Conservation (phyloP, 176 grass and related monocot genomes). For the Cocos nucifera region DNA sequence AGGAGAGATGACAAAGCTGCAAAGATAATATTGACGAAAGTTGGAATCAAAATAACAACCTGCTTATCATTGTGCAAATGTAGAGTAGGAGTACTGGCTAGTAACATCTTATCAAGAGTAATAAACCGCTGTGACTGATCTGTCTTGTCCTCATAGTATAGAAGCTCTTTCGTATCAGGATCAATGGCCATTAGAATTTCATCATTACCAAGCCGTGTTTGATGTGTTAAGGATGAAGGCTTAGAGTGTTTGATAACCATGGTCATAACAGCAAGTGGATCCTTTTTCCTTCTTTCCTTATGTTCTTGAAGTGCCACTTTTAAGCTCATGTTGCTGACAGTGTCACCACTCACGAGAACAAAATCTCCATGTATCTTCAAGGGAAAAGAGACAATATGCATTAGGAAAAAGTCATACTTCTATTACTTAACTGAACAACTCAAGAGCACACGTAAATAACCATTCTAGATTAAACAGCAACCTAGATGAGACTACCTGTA, state of each 20-base stretch:
- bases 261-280: constrained; percentile 88
- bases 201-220: constrained; percentile 78
- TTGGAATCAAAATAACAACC: constrained; percentile 30
- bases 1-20: no score
- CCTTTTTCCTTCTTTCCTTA: constrained; percentile 83
- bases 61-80: constrained; percentile 76
- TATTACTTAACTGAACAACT: no score
- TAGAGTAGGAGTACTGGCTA: constrained; percentile 61
- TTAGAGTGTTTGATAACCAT: constrained; percentile 88
- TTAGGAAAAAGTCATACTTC: no score
- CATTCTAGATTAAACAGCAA: no score
- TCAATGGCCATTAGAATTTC: constrained; percentile 71
- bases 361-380: constrained; percentile 89
- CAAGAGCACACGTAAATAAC: no score
- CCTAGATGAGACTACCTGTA: no score
- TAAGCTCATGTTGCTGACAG: constrained; percentile 87
- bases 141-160: constrained; percentile 73
- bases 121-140: constrained; percentile 35
- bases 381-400: background rate
- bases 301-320: constrained; percentile 68
- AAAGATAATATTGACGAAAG: constrained; percentile 3
- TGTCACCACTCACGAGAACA: constrained; percentile 91
- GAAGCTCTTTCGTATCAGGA: constrained; percentile 77
- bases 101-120: constrained; percentile 74
- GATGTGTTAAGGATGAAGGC: constrained; percentile 47